These are phyloP conservation scores for Cercospora janseana DNA, from an alignment of 2,329 filamentous ascomycete genomes.

Conservation along the genomic window DNA sequence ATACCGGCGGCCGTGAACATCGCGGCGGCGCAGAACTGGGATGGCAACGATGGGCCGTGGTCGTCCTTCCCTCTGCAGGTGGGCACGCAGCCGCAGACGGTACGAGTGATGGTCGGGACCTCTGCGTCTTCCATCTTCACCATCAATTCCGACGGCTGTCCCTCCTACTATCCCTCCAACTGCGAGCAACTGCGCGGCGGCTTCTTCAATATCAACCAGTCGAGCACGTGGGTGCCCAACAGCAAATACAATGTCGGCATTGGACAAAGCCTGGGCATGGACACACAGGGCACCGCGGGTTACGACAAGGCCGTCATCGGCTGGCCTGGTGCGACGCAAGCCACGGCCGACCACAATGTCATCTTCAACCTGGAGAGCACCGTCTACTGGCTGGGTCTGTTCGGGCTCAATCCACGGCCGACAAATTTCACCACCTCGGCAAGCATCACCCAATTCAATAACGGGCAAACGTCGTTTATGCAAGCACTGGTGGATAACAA, in stretches of 20 bases:
- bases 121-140: slow-evolving; percentile 34
- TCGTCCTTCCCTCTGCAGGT: slow-evolving; percentile 41
- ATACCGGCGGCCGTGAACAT: slow-evolving; percentile 37
- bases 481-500: slow-evolving; percentile 34
- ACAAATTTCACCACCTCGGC: slow-evolving; percentile 37
- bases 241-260: slow-evolving; percentile 62
- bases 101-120: slow-evolving; percentile 38
- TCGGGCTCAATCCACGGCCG: slow-evolving; percentile 38
- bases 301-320: slow-evolving; percentile 39
- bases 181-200: slow-evolving; percentile 35
- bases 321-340: slow-evolving; percentile 37
- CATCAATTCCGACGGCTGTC: slow-evolving; percentile 34
- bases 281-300: slow-evolving; percentile 33
- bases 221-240: slow-evolving; percentile 59
- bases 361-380: slow-evolving; percentile 32
- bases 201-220: slow-evolving; percentile 53
- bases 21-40: slow-evolving; percentile 41
- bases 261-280: slow-evolving; percentile 52
- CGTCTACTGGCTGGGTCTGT: slow-evolving; percentile 37
- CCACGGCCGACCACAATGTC: slow-evolving; percentile 33
- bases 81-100: slow-evolving; percentile 35
- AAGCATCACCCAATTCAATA: slow-evolving; percentile 23
- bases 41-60: slow-evolving; percentile 39
- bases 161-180: slow-evolving; percentile 28
- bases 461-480: slow-evolving; percentile 40